phyloP scores from a whole-genome alignment of 73 alveolate species.

The Uronychia setigera region DNA sequence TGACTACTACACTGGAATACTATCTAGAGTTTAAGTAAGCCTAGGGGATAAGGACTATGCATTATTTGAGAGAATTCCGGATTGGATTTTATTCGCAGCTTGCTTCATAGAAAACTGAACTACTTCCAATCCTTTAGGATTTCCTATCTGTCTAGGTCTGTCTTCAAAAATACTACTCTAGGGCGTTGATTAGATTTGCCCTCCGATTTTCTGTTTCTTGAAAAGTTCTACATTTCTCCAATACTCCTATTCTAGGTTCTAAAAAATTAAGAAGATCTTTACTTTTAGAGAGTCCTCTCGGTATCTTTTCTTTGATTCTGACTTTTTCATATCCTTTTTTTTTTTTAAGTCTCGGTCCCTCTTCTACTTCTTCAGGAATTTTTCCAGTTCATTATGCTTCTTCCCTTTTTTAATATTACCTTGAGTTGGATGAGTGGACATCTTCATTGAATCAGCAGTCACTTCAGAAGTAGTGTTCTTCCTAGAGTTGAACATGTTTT shows the following conservation, averaged over 20 bases:
- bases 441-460: no score
- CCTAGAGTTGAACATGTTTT: background rate
- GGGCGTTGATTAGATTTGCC: background rate
- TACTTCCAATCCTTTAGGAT: background rate
- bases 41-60: background rate
- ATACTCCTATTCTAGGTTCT: background rate
- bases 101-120: background rate
- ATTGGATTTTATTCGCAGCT: background rate
- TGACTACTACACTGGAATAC: background rate
- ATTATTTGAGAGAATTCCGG: background rate
- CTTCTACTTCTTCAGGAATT: background rate
- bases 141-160: background rate
- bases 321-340: background rate
- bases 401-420: no score
- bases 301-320: background rate
- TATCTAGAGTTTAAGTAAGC: background rate
- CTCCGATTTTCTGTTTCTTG: background rate
- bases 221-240: background rate
- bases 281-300: background rate
- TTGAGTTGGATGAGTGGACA: no score
- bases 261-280: no score
- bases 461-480: background rate
- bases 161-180: background rate
- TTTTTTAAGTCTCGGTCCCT: background rate
- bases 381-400: background rate